Evolutionary conservation across 495 filamentous ascomycete genomes (phyloP), one percentile per base, ranked within the genome.

Genomic region (Podospora conica): DNA sequence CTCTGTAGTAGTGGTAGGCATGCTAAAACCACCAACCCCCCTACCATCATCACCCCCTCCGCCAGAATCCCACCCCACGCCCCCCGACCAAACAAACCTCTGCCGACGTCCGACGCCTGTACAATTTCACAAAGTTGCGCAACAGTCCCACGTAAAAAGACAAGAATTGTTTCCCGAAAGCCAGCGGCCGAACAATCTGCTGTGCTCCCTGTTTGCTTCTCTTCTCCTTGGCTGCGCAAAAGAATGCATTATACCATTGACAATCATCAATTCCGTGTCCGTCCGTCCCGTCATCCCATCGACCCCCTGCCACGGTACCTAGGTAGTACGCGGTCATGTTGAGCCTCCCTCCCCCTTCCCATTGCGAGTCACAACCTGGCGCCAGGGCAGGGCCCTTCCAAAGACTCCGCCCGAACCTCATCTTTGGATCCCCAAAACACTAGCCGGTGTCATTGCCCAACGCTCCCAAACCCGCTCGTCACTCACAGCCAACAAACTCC

Each of bases 401-500:
- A 27, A 61, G 7, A 53, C 23, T 48, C 10, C 27, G 23, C 18
- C 29, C 33, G 12, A 23, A 40, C 29, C 18, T 9, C 40, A 48
- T 21, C 20, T 61, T 48, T 61, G 60, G 21, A 61, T 27, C 21
- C 60, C 48, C 40, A 48, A 48, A 53, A 57, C 20, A 48, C 18
- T 48, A 33, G 29, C 31, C 31, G 11, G 33, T 33, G 33, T 61
- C 29, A 33, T 59, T 31, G 27, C 20, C 55, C 55, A 56, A 56
- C 20, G 55, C 55, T 25, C 55, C 53, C 53, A 55, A 22, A 65
- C 61, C 55, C 29, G 40, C 55, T 53, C 66, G n/a, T n/a, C n/a
- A 0, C 5, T 25, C 22, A 2, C 57, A 18, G 6, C 58, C 58
- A 31, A 31, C 58, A n/a, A 48, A n/a, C 18, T 12, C 29, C 29